Percentiles rank a stretch among this genome's conserved stretches.
phyloP scores from a whole-genome alignment of 192 early-diverging fungal species.

The Geranomyces michiganensis region DNA sequence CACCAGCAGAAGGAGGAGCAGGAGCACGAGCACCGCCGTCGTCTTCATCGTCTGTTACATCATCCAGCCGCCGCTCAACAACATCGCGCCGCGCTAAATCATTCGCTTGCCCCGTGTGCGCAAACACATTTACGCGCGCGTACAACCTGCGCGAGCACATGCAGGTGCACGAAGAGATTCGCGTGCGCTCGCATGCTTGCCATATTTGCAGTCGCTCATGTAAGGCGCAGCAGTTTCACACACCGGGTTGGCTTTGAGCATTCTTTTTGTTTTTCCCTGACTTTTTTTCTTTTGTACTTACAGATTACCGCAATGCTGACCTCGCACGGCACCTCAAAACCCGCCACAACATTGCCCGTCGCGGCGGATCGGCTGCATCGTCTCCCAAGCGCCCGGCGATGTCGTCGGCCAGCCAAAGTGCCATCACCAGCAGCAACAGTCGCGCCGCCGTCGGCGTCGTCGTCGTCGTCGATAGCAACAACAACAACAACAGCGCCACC shows the following conservation, averaged over 20 bases:
- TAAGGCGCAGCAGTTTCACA: neutral
- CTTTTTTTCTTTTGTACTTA: neutral
- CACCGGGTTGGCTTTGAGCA: neutral
- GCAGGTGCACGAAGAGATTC: constrained; percentile 7
- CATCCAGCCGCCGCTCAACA: no score
- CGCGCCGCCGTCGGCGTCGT: no score
- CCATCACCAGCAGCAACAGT: no score
- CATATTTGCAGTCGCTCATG: neutral
- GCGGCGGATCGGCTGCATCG: no score
- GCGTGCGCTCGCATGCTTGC: neutral
- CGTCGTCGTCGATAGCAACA: no score
- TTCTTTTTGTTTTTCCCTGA: no score
- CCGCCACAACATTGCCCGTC: constrained; percentile 4
- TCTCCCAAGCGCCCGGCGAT: no score
- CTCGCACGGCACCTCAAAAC: constrained; percentile 8
- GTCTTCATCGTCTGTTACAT: no score
- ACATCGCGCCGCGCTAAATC: constrained; percentile 2
- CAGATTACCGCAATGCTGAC: constrained; percentile 2
- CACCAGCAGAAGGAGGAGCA: no score
- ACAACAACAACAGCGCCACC: constrained; percentile 4
- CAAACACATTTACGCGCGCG: constrained; percentile 7
- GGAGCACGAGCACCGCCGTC: no score
- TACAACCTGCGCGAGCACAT: constrained; percentile 19
- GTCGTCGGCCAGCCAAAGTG: no score
- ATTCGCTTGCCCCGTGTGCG: constrained; percentile 1